Evolutionary conservation across 768 basidiomycete genomes (phyloP).

Genomic region (Mycena polygramma): DNA sequence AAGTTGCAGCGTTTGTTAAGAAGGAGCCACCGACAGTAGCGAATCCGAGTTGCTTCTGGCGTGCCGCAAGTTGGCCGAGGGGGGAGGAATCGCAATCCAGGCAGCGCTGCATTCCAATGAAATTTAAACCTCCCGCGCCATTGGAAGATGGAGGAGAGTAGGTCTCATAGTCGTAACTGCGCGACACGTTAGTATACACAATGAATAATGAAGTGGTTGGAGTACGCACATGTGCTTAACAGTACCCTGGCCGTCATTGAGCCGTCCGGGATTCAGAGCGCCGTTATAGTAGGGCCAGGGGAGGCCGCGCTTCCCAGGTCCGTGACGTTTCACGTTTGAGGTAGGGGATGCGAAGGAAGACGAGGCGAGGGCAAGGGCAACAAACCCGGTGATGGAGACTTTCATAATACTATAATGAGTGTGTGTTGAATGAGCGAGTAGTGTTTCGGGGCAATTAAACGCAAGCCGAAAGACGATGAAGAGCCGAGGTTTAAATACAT

Average conservation of each 20-base stretch:
- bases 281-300: constrained; percentile 51
- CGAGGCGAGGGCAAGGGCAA: too few species aligned
- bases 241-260: constrained; percentile 48
- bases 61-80: constrained; percentile 45
- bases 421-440: too few species aligned
- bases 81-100: constrained; percentile 53
- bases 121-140: constrained; percentile 51
- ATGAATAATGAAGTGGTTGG: not conserved
- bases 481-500: too few species aligned
- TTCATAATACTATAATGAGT: too few species aligned
- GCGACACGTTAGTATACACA: not conserved
- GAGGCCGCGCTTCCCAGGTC: constrained; percentile 54
- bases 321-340: constrained; percentile 18
- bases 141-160: constrained; percentile 49
- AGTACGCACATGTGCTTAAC: constrained; percentile 41
- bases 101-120: constrained; percentile 57
- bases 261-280: constrained; percentile 41
- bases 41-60: constrained; percentile 44
- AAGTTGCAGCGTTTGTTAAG: too few species aligned
- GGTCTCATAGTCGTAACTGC: constrained; percentile 55
- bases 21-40: constrained; percentile 12
- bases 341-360: too few species aligned
- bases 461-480: too few species aligned
- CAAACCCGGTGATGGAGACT: too few species aligned
- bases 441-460: too few species aligned